Evolutionary conservation across 805 yeast species (phyloP), one percentile per base, ranked within the genome.

Genomic region (Pichia ethanolica): DNA sequence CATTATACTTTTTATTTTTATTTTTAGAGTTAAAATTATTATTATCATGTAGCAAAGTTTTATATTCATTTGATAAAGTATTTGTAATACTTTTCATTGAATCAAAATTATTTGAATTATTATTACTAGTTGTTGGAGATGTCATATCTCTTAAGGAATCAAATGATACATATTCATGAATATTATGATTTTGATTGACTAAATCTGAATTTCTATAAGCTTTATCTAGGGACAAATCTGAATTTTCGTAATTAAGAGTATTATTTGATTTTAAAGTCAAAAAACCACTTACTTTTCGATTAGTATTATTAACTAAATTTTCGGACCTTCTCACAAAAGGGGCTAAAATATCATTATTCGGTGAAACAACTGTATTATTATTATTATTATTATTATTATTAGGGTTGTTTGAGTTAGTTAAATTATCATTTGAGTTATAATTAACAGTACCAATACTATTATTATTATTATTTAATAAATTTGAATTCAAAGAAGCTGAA

Each of bases 81-180:
- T 20, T 20, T 20, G 20, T 20, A 20, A 20, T 20, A 20, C 20
- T 20, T 20, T 20, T 20, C 20, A 20, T 20, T 20, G 20, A 20
- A 20, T 20, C 20, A 20, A 20, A 20, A 20, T 20, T 20, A 20
- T 20, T 20, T 20, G 20, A 20, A 28, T 40, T 40, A 30, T 40
- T 13, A 14, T 41, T 13, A 30, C 48, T 10, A 58, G 7, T n/a
- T 9, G 44, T 10, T 11, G 44, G 14, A 10, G 1, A 52, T 26
- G 63, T 44, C 25, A 60, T 43, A 35, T 60, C 67, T 27, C 59
- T 60, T 7, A 73, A 64, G 0, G 74, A 69, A 7, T 69, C 72
- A 57, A 72, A 72, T 1, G 75, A 72, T 12, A 71, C 60, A 51
- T 71, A 72, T 38, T 65, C 67, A 3, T 62, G 52, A 14, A 49